Percentiles rank a stretch among this genome's conserved stretches.
Evolutionary conservation across 305 asterid genomes (phyloP).

Genomic region (Fraxinus sp.): DNA sequence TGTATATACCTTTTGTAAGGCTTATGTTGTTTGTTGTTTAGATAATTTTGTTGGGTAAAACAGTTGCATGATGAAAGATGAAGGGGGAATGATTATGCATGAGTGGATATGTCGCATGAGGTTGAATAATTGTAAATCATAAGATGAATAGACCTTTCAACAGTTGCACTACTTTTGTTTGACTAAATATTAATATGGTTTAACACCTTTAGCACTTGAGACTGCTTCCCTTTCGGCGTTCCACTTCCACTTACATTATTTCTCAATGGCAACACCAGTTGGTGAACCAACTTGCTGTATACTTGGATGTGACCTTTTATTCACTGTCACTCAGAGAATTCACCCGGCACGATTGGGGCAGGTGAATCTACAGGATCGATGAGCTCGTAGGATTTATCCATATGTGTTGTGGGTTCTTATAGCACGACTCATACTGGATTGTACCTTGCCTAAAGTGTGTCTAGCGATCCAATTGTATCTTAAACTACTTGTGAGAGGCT

Average conservation of each 20-base stretch:
- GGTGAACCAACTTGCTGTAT: constrained; percentile 14
- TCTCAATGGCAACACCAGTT: constrained; percentile 7
- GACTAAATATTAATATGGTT: constrained; percentile 26
- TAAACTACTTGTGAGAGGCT: not conserved
- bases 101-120: constrained; percentile 23
- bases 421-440: not conserved
- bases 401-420: not conserved
- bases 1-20: not conserved
- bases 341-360: not conserved
- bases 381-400: not conserved
- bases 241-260: constrained; percentile 24
- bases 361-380: not conserved
- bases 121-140: constrained; percentile 33
- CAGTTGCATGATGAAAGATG: constrained; percentile 4
- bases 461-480: not conserved
- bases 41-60: not conserved
- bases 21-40: not conserved
- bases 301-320: constrained; percentile 10
- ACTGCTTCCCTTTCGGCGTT: constrained; percentile 41
- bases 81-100: constrained; percentile 3
- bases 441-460: not conserved
- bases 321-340: not conserved
- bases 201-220: constrained; percentile 19
- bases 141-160: constrained; percentile 37
- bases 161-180: constrained; percentile 20